Evolutionary conservation across 805 yeast genomes (phyloP).

Genomic region (Cyberlindnera mississippiensis): DNA sequence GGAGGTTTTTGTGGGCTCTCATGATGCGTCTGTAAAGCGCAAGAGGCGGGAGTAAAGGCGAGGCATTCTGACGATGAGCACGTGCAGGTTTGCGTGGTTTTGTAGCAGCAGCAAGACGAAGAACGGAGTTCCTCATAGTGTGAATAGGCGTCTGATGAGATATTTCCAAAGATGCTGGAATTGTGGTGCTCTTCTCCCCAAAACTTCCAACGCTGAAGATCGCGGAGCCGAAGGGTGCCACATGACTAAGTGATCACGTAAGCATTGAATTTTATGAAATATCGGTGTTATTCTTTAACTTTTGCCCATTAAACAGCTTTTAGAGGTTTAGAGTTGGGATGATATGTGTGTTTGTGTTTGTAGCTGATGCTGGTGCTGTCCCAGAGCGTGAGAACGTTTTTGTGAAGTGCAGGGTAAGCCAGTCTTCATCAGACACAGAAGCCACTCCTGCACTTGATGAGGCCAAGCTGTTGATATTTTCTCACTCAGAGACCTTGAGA

Average conservation of each 20-base stretch:
- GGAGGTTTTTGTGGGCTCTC: slow-evolving; percentile 73
- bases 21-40: slow-evolving; percentile 73
- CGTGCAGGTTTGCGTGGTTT: slow-evolving; percentile 9
- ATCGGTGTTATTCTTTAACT: too few species aligned
- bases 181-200: too few species aligned
- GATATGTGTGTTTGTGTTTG: too few species aligned
- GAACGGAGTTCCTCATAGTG: not conserved
- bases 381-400: slow-evolving; percentile 98
- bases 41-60: slow-evolving; percentile 79
- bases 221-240: too few species aligned
- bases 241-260: too few species aligned
- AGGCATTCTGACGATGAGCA: slow-evolving; percentile 17
- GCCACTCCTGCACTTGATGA: slow-evolving; percentile 87
- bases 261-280: too few species aligned
- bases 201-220: too few species aligned
- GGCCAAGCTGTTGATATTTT: slow-evolving; percentile 81
- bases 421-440: slow-evolving; percentile 98
- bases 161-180: too few species aligned
- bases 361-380: slow-evolving; percentile 87
- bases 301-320: too few species aligned
- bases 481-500: slow-evolving; percentile 88
- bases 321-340: too few species aligned
- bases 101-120: slow-evolving; percentile 8
- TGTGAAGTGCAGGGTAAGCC: slow-evolving; percentile 99
- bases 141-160: too few species aligned